A percentile compares a stretch with the other conserved stretches of the same genome.
Evolutionary conservation across 176 grass and related monocot species (phyloP).

Genomic region (Zoysia pacifica): DNA sequence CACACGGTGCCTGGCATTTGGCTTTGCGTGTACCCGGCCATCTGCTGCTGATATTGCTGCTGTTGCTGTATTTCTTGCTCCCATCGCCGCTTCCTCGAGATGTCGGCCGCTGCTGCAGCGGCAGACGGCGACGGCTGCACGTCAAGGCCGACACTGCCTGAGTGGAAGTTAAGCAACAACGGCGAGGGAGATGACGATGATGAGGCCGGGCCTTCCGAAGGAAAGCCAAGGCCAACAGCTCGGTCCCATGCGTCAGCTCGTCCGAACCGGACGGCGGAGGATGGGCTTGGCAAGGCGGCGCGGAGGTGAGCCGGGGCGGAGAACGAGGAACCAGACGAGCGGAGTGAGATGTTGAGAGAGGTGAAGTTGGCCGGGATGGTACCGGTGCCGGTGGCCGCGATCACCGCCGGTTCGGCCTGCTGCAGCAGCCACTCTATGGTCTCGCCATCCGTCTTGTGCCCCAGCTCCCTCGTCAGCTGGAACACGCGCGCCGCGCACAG

Average conservation of each 20-base stretch:
- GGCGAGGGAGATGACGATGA: conserved; percentile 66
- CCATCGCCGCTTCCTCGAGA: conserved; percentile 75
- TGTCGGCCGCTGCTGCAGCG: conserved; percentile 45
- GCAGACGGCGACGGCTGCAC: conserved; percentile 64
- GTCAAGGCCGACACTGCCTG: conserved; percentile 71
- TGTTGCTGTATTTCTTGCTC: conserved; percentile 78
- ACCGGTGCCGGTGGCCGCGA: conserved; percentile 90
- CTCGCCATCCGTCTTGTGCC: conserved; percentile 97
- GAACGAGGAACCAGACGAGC: conserved; percentile 82
- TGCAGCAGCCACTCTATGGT: conserved; percentile 99
- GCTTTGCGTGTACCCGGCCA: conserved; percentile 85
- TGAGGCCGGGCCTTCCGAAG: conserved; percentile 65
- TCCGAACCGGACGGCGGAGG: conserved; percentile 38
- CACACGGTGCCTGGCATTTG: conserved; percentile 79
- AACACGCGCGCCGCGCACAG: conserved; percentile 92
- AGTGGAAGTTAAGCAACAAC: conserved; percentile 82
- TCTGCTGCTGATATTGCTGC: conserved; percentile 47
- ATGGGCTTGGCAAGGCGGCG: conserved; percentile 40
- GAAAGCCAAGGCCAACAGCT: conserved; percentile 56
- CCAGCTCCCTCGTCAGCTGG: conserved; percentile 91
- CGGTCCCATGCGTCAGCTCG: conserved; percentile 65
- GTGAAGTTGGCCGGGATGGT: conserved; percentile 99
- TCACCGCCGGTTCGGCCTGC: conserved; percentile 94
- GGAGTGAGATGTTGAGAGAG: conserved; percentile 94
- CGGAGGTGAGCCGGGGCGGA: conserved; percentile 74